Conservation (phyloP, 495 filamentous ascomycete genomes). For the Cercophora samala region DNA sequence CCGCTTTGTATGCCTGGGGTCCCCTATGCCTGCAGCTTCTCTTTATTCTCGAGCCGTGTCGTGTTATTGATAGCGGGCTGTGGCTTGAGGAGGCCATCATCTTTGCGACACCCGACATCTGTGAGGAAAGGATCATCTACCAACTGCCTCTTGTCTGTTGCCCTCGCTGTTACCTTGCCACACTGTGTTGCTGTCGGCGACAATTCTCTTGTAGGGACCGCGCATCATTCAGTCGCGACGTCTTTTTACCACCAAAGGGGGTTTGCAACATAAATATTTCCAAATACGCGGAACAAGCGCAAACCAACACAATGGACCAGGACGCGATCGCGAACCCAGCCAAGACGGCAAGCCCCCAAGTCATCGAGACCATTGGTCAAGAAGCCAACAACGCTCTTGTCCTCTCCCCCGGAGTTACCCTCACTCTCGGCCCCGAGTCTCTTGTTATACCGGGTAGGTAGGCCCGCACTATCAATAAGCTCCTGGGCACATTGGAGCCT, state of each 20-base stretch:
- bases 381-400: conserved; percentile 21
- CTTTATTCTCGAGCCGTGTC: not conserved
- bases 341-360: not conserved
- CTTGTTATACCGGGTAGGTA: conserved; percentile 29
- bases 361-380: not conserved
- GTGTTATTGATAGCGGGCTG: not conserved
- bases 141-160: not conserved
- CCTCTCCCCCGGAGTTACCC: conserved; percentile 27
- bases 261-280: not conserved
- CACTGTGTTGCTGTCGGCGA: not conserved
- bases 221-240: not conserved
- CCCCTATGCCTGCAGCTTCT: not conserved
- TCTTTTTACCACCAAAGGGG: not conserved
- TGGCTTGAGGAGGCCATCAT: not conserved
- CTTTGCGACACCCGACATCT: not conserved
- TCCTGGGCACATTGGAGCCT: not conserved
- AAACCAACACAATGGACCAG: conserved; percentile 12
- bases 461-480: not conserved
- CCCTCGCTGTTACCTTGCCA: not conserved
- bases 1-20: not conserved
- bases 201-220: not conserved
- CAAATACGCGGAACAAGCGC: not conserved
- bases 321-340: conserved; percentile 11
- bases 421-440: conserved; percentile 24
- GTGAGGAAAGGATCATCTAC: not conserved